A percentile compares a stretch with the other conserved stretches of the same genome.
Evolutionary conservation across 2,329 filamentous ascomycete genomes (phyloP).

Genomic region (Paracorniculantispora psalliotae): DNA sequence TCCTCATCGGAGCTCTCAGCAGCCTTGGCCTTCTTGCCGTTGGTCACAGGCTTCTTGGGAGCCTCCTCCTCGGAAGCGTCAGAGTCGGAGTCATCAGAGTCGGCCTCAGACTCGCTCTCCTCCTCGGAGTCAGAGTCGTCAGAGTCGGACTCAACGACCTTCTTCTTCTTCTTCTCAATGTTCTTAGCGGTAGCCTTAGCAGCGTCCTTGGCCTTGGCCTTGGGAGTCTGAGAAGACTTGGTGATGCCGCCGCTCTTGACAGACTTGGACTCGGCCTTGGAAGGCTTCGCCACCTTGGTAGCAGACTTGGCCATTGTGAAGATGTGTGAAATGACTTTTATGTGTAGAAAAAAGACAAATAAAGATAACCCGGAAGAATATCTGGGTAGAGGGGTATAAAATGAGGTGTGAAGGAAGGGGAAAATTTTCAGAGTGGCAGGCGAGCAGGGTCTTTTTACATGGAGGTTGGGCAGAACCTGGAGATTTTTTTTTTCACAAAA

Average conservation of each 20-base stretch:
- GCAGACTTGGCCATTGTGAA: conserved; percentile 62
- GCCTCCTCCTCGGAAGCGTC: conserved; percentile 28
- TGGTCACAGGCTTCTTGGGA: conserved; percentile 31
- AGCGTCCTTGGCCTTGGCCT: conserved; percentile 61
- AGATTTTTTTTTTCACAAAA: conserved; percentile 29
- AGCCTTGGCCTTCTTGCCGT: conserved; percentile 28
- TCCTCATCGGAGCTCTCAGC: conserved; percentile 20
- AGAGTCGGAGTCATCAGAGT: conserved; percentile 26
- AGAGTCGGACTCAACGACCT: conserved; percentile 39
- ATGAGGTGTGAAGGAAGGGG: conserved; percentile 11
- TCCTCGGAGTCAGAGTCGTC: conserved; percentile 29
- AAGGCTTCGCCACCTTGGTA: conserved; percentile 49
- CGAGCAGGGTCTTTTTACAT: conserved; percentile 20
- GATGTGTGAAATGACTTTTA: conserved; percentile 17
- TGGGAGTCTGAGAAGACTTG: conserved; percentile 62
- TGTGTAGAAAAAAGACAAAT: conserved; percentile 15
- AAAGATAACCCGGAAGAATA: conserved; percentile 17
- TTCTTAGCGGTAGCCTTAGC: conserved; percentile 58
- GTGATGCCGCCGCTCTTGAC: conserved; percentile 64
- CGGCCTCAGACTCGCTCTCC: conserved; percentile 27
- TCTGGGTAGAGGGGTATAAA: conserved; percentile 15
- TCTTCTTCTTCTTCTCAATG: conserved; percentile 44
- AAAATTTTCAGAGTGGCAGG: conserved; percentile 17
- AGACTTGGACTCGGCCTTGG: conserved; percentile 47
- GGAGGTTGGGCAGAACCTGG: conserved; percentile 21